Percentiles rank a stretch among this genome's conserved stretches.
Evolutionary conservation across 495 filamentous ascomycete species (phyloP).

Genomic region (Podospora australis): DNA sequence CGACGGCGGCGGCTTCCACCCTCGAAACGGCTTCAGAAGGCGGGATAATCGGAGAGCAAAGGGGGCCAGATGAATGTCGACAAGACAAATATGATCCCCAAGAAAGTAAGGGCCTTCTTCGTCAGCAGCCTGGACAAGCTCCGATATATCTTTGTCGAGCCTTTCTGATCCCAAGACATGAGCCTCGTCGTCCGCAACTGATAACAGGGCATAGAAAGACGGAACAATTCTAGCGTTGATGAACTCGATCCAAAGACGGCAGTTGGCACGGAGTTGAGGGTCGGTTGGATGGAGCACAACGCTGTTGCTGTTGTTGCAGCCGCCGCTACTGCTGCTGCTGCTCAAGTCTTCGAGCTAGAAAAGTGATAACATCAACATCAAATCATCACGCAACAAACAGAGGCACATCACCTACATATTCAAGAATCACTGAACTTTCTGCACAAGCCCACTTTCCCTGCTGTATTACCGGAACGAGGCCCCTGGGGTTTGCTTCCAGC

Average conservation of each 20-base stretch:
- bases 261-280: conserved; percentile 66
- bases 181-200: conserved; percentile 59
- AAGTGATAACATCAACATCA: too few relatives aligned
- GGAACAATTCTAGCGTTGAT: conserved; percentile 82
- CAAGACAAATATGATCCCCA: conserved; percentile 62
- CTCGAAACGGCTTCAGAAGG: conserved; percentile 73
- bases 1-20: conserved; percentile 66
- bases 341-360: conserved; percentile 81
- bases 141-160: conserved; percentile 62
- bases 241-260: conserved; percentile 82
- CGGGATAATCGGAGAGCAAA: conserved; percentile 73
- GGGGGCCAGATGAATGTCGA: conserved; percentile 84
- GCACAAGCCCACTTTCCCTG: conserved; percentile 84
- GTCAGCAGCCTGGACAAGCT: conserved; percentile 63
- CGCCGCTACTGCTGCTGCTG: too few relatives aligned
- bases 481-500: conserved; percentile 81
- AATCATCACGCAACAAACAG: conserved; percentile 1
- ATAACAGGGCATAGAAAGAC: conserved; percentile 70
- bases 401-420: conserved; percentile 57
- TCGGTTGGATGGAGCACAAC: conserved; percentile 59
- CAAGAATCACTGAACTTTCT: conserved; percentile 80
- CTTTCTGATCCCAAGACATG: conserved; percentile 58
- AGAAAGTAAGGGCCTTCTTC: conserved; percentile 75
- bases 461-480: conserved; percentile 74
- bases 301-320: too few relatives aligned